Conservation (phyloP, 1,139 yeast genomes). For the Diutina mesorugosa region DNA sequence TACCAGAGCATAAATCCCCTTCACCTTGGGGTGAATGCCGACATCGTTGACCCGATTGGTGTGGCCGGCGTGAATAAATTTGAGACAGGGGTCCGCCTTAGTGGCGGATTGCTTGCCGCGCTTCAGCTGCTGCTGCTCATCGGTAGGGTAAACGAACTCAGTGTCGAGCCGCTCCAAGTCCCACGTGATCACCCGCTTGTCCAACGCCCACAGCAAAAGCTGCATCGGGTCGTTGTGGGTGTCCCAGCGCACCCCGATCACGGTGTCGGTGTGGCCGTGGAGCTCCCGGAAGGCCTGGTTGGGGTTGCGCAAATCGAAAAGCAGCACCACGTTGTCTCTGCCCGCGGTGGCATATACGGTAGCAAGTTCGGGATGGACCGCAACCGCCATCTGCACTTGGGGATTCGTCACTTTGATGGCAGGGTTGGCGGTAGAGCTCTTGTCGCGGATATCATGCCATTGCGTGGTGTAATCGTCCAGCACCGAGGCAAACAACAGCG, state of each 20-base stretch:
- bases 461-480: constrained; percentile 60
- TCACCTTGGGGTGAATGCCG: constrained; percentile 35
- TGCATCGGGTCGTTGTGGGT: constrained; percentile 17
- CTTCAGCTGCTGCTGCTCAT: constrained; percentile 10
- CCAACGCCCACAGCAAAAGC: constrained; percentile 36
- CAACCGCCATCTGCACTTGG: constrained; percentile 36
- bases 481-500: constrained; percentile 51
- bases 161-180: constrained; percentile 33
- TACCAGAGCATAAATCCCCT: constrained; percentile 28
- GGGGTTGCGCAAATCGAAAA: constrained; percentile 40
- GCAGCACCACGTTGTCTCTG: constrained; percentile 34
- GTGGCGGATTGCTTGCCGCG: constrained; percentile 16
- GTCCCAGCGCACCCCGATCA: constrained; percentile 29
- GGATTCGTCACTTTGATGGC: constrained; percentile 10
- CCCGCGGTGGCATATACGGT: constrained; percentile 42
- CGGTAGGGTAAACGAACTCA: constrained; percentile 26
- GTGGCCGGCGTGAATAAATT: constrained; percentile 48
- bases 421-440: constrained; percentile 13
- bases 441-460: constrained; percentile 51
- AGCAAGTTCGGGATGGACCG: constrained; percentile 32
- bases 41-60: constrained; percentile 38
- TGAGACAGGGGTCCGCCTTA: constrained; percentile 46
- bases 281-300: constrained; percentile 33
- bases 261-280: constrained; percentile 35
- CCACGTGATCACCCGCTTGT: constrained; percentile 38